A percentile compares a stretch with the other conserved stretches of the same genome.
These are phyloP conservation scores for Pseudozyma tsukubaensis DNA, from an alignment of 1,284 basidiomycete genomes.

Conservation along the genomic window DNA sequence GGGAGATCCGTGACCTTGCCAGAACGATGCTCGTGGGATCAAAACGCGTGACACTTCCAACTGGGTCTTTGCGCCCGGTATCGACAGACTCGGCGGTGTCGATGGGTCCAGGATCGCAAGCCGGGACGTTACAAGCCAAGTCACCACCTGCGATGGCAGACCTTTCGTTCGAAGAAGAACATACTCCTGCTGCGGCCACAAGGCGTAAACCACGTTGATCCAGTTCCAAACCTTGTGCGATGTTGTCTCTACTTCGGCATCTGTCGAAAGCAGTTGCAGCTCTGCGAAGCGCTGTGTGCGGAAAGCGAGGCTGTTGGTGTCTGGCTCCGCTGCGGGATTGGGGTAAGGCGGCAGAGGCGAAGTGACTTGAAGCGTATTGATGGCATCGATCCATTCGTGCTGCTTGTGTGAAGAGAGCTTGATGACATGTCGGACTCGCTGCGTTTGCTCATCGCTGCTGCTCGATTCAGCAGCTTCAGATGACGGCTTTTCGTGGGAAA, in stretches of 20 bases:
- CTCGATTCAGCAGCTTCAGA: neutral
- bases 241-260: neutral
- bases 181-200: slow-evolving; percentile 59
- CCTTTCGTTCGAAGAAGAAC: slow-evolving; percentile 9
- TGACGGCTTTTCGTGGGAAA: slow-evolving; percentile 25
- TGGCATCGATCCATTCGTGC: slow-evolving; percentile 34
- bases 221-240: slow-evolving; percentile 45
- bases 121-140: slow-evolving; percentile 22
- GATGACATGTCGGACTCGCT: slow-evolving; percentile 19
- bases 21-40: slow-evolving; percentile 56
- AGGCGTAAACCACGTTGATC: slow-evolving; percentile 45
- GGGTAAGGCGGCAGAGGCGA: slow-evolving; percentile 46
- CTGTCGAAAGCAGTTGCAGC: neutral
- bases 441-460: slow-evolving; percentile 7
- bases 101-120: slow-evolving; percentile 50
- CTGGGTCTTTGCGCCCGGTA: slow-evolving; percentile 15
- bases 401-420: slow-evolving; percentile 26
- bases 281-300: slow-evolving; percentile 46
- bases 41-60: slow-evolving; percentile 26
- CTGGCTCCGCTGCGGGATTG: slow-evolving; percentile 54
- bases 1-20: slow-evolving; percentile 54
- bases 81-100: slow-evolving; percentile 9
- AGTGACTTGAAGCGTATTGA: slow-evolving; percentile 30
- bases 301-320: slow-evolving; percentile 56
- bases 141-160: slow-evolving; percentile 6